These are phyloP conservation scores for Coemansia sp. DNA, from an alignment of 192 early-diverging fungal genomes.

Conservation along the genomic window DNA sequence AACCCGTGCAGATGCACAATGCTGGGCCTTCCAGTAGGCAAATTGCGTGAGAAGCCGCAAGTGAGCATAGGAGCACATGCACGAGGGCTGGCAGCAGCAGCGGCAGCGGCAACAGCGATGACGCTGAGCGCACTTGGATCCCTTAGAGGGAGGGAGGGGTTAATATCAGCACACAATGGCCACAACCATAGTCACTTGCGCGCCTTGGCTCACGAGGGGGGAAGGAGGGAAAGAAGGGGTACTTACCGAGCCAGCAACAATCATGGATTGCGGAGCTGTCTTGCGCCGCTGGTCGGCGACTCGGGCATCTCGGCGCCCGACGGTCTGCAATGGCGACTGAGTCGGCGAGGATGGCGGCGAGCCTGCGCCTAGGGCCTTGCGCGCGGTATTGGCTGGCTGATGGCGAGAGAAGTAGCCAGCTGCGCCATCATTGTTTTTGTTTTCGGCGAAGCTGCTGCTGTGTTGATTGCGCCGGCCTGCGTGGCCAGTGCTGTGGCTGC, in stretches of 20 bases:
- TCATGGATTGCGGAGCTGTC: conserved; percentile 42
- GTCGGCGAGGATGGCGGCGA: conserved; percentile 10
- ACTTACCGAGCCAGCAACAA: conserved; percentile 39
- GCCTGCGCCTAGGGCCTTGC: neutral
- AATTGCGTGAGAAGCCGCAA: conserved; percentile 1
- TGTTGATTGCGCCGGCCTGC: neutral
- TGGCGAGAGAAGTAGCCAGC: conserved; percentile 21
- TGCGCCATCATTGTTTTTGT: conserved; percentile 9
- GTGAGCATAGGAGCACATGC: neutral
- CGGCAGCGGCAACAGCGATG: neutral
- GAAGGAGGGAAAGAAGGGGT: neutral
- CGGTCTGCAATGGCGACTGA: neutral
- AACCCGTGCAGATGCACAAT: neutral
- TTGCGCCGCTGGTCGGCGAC: conserved; percentile 36
- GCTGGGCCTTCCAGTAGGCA: neutral
- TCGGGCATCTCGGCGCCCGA: conserved; percentile 16
- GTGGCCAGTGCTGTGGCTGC: conserved; percentile 8
- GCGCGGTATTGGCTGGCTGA: conserved; percentile 14
- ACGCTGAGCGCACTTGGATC: neutral
- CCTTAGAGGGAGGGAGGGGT: neutral
- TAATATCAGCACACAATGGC: neutral
- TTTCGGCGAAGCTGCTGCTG: conserved; percentile 3
- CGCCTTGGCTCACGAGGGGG: neutral
- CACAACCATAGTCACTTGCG: neutral
- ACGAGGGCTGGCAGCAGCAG: conserved; percentile 2